Evolutionary conservation across 108 stramenopile genomes (phyloP), one percentile per base, ranked within the genome.

Genomic region (Halocafeteria seosinensis): DNA sequence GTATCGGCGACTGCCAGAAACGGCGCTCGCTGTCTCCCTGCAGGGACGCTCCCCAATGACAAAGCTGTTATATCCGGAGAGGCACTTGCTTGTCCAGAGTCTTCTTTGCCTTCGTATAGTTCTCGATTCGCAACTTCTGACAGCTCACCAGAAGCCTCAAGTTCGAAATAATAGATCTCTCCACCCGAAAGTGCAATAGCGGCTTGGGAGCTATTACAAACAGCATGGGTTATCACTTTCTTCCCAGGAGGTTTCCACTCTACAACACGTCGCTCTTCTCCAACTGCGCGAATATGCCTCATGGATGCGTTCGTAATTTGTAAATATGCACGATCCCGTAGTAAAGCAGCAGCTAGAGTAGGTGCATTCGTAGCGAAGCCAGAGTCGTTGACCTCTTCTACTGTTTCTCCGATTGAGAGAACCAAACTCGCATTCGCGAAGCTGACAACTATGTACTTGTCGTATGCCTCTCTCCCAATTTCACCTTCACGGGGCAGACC

Each of bases 341-440:
- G 72, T 9, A 89, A 79, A 29, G 83, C 76, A 60, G 90, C 90
- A 23, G 85, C 91, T 28, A 98, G 77, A 12, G 96, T 98, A 9
- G 88, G 85, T 8, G 83, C 77, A 38, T 84, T 82, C 1, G 84
- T 81, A 52, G 84, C 51, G 64, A 98, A 90, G 1, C 92, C 91
- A 13, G 63, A 50, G 55, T 81, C 73, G 34, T 27, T 25, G 53
- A 93, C 88, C 71, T 98, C 92, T 72, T 94, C 96, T 8, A 98
- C 92, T 24, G 81, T 84, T 53, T 93, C 93, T 23, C 92, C 96
- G 31, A 95, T 81, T 50, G 84, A 85, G 24, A 98, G 76, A 1
- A 95, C 96, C 29, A 98, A 76, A 4, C 94, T 95, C 26, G 90
- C 90, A 74, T 95, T 92, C 17, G 85, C 84, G 78, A 98, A 98